phyloP scores from a whole-genome alignment of 2,329 filamentous ascomycete species.

The Chaetomiaceae sp. region DNA sequence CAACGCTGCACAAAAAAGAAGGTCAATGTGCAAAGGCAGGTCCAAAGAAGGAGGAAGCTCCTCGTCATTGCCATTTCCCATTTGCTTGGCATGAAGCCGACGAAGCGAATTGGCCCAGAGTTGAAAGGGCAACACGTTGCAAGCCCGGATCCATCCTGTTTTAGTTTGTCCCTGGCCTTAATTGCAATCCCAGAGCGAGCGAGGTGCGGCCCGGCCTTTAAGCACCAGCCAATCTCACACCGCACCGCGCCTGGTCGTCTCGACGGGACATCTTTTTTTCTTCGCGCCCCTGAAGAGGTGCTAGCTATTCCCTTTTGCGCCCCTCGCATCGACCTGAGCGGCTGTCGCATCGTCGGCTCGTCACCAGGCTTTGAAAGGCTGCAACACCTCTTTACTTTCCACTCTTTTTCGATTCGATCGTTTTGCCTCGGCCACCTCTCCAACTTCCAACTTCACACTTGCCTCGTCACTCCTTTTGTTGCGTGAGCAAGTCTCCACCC shows the following conservation, averaged over 20 bases:
- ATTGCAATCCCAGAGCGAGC: conserved; percentile 4
- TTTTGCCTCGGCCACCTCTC: conserved; percentile 9
- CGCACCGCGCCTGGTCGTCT: conserved; percentile 13
- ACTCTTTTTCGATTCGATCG: conserved; percentile 10
- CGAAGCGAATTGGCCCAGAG: conserved; percentile 6
- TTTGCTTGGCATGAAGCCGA: conserved; percentile 5
- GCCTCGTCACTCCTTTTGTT: conserved; percentile 12
- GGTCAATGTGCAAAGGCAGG: too few species aligned
- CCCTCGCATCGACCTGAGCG: conserved; percentile 10
- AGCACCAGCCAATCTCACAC: conserved; percentile 24
- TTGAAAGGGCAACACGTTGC: conserved; percentile 8
- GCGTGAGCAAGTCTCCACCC: conserved; percentile 23
- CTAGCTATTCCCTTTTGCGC: conserved; percentile 9
- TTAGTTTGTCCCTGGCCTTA: conserved; percentile 18
- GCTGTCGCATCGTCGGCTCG: conserved; percentile 6
- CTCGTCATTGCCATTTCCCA: not conserved
- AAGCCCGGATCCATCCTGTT: conserved; percentile 8
- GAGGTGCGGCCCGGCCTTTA: conserved; percentile 7
- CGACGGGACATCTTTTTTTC: conserved; percentile 17
- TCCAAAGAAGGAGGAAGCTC: not conserved
- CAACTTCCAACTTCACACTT: too few species aligned
- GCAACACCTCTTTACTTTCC: not conserved
- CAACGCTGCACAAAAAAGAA: too few species aligned
- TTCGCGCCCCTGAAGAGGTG: conserved; percentile 20
- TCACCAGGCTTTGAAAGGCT: not conserved